Percentiles rank a stretch among this genome's conserved stretches.
These are phyloP conservation scores for Scheffersomyces illinoinensis DNA, from an alignment of 1,139 yeast species.

Conservation along the genomic window DNA sequence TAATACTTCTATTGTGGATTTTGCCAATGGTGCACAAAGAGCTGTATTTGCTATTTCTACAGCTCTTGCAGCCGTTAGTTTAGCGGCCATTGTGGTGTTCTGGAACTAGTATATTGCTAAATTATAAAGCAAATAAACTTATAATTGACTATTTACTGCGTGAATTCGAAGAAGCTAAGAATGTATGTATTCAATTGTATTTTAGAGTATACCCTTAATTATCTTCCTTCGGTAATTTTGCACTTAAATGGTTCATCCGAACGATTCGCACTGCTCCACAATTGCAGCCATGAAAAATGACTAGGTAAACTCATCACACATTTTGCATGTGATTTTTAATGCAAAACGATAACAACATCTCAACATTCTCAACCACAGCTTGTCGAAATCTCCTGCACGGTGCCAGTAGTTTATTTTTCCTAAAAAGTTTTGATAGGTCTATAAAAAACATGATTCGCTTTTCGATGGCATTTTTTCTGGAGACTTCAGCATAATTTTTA, in stretches of 20 bases:
- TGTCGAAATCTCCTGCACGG: neutral
- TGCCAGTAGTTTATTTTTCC: neutral
- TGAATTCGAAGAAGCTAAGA: neutral
- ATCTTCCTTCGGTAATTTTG: neutral
- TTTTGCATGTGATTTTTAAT: neutral
- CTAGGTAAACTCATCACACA: too few species aligned
- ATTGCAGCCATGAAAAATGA: neutral
- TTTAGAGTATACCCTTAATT: too few species aligned
- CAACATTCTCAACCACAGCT: neutral
- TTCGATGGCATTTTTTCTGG: neutral
- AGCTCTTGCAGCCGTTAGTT: neutral
- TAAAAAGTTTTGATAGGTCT: neutral
- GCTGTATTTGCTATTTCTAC: neutral
- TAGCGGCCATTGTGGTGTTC: neutral
- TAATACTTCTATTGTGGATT: neutral
- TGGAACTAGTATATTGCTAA: neutral
- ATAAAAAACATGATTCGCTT: neutral
- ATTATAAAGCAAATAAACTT: neutral
- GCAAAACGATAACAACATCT: neutral
- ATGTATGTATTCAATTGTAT: neutral
- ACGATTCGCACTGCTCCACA: neutral
- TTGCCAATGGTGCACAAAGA: neutral
- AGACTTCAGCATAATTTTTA: neutral
- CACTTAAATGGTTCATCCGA: neutral
- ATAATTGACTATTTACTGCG: neutral